Conservation (phyloP, 331 rosid genomes). For the Acacia pycnantha region DNA sequence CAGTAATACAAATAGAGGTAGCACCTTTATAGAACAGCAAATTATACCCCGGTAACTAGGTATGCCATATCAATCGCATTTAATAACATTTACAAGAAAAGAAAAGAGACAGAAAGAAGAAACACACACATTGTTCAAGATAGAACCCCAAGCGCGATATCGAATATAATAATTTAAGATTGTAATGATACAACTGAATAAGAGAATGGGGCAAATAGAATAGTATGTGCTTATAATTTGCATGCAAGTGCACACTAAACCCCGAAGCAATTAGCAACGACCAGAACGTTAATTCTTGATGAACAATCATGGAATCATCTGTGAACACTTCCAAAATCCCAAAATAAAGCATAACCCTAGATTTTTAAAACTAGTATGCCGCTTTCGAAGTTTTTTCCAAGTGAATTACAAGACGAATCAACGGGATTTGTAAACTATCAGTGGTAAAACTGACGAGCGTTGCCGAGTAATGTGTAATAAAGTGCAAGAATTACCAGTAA, state of each 20-base stretch:
- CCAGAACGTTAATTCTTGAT: constrained; percentile 19
- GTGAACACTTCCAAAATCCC: neutral
- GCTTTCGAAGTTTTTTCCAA: neutral
- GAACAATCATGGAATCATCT: constrained; percentile 4
- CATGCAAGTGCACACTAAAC: constrained; percentile 17
- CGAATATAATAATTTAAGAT: neutral
- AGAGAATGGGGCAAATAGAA: neutral
- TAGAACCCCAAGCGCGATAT: neutral
- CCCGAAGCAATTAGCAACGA: neutral
- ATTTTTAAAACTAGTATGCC: neutral
- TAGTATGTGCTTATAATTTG: neutral
- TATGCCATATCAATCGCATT: neutral
- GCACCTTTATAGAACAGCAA: neutral
- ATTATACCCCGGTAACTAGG: neutral
- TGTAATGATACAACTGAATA: neutral
- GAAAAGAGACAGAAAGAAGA: neutral
- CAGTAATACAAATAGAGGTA: neutral
- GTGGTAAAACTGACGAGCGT: constrained; percentile 16
- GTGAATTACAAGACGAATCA: constrained; percentile 11
- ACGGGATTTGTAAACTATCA: neutral
- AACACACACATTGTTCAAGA: neutral
- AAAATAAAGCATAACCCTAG: constrained; percentile 24
- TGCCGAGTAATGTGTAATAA: neutral
- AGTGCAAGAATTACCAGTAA: constrained; percentile 49
- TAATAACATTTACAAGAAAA: neutral